Percentiles rank a stretch among this genome's conserved stretches.
Conservation (phyloP, 495 filamentous ascomycete species). For the Penicillium fimorum region DNA sequence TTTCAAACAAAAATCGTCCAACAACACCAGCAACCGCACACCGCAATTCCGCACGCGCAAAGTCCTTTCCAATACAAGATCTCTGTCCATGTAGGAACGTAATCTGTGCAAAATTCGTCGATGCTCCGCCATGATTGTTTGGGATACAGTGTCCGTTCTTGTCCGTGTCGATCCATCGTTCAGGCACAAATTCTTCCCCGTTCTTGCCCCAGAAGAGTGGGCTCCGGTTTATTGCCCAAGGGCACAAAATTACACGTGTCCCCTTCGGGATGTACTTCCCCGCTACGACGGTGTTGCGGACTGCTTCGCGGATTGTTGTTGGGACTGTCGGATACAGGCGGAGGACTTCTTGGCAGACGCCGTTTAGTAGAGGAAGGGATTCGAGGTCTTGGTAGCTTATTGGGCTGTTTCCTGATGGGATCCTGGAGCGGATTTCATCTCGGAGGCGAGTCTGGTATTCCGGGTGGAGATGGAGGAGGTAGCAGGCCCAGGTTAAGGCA, state of each 20-base stretch:
- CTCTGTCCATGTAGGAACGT: constrained; percentile 51
- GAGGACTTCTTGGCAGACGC: constrained; percentile 50
- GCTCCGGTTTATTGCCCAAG: constrained; percentile 43
- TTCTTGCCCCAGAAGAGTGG: constrained; percentile 43
- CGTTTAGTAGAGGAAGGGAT: constrained; percentile 51
- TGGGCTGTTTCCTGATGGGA: constrained; percentile 31
- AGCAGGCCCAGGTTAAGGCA: constrained; percentile 53
- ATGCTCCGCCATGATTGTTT: constrained; percentile 40
- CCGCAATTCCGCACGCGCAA: constrained; percentile 43
- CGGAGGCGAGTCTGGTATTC: constrained; percentile 47
- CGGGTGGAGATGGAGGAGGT: constrained; percentile 49
- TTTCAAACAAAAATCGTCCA: constrained; percentile 46
- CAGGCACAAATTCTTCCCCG: constrained; percentile 43
- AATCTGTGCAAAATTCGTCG: constrained; percentile 48
- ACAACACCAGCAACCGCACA: constrained; percentile 40
- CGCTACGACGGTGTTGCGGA: constrained; percentile 45
- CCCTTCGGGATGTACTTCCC: constrained; percentile 46
- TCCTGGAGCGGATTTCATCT: constrained; percentile 43
- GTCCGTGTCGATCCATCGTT: constrained; percentile 51
- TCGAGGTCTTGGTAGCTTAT: constrained; percentile 45
- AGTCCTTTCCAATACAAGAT: constrained; percentile 51
- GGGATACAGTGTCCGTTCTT: constrained; percentile 24
- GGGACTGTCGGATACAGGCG: constrained; percentile 53
- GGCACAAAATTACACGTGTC: constrained; percentile 43
- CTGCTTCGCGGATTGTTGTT: constrained; percentile 45